phyloP scores from a whole-genome alignment of 495 filamentous ascomycete genomes.

The Aspergillus baeticus region DNA sequence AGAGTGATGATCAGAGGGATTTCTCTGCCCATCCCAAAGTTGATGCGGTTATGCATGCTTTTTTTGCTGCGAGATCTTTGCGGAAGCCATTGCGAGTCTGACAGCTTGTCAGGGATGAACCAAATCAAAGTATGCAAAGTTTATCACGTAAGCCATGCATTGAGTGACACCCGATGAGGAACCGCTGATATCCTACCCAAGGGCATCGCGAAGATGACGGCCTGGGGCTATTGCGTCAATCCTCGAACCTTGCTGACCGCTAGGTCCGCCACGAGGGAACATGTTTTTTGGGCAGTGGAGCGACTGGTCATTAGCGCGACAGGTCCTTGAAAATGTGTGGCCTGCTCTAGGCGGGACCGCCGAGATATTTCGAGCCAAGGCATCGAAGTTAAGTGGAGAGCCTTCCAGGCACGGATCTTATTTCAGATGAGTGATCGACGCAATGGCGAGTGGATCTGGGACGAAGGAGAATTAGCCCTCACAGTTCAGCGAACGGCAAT shows the following conservation, averaged over 20 bases:
- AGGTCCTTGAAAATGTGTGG: constrained; percentile 2
- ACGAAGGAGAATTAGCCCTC: constrained; percentile 4
- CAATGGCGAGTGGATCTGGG: neutral
- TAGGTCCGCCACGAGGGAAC: constrained; percentile 10
- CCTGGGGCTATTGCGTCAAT: neutral
- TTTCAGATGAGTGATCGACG: constrained; percentile 7
- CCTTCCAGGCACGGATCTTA: neutral
- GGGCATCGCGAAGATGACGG: neutral
- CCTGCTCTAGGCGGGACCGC: too few relatives aligned
- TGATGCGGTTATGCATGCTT: too few relatives aligned
- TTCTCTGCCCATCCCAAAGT: too few relatives aligned
- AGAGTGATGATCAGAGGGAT: too few relatives aligned
- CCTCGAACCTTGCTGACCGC: neutral
- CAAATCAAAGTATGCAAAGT: too few relatives aligned
- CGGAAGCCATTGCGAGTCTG: too few relatives aligned
- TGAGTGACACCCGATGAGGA: neutral
- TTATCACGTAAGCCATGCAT: neutral
- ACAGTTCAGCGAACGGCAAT: neutral
- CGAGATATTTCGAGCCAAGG: neutral
- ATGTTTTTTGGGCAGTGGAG: neutral
- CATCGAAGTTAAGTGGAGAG: neutral
- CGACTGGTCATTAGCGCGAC: neutral
- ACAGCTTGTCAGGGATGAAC: too few relatives aligned
- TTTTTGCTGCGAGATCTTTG: too few relatives aligned
- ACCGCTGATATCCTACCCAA: neutral